Percentiles rank a stretch among this genome's conserved stretches.
These are phyloP conservation scores for Tremella yokohamensis DNA, from an alignment of 768 basidiomycete species.

Conservation along the genomic window DNA sequence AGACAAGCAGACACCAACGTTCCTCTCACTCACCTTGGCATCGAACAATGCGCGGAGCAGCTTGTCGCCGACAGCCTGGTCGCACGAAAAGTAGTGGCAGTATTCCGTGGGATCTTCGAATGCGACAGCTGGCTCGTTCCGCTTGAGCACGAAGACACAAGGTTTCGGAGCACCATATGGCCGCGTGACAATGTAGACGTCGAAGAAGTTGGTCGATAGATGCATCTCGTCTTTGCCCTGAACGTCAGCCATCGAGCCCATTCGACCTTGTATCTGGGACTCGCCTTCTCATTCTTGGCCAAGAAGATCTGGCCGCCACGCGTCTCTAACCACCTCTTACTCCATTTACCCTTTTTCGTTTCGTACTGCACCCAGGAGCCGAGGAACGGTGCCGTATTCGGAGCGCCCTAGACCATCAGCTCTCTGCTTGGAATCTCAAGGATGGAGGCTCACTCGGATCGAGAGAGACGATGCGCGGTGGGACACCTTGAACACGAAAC, in stretches of 20 bases:
- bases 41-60: conserved; percentile 42
- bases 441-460: conserved; percentile 30
- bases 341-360: conserved; percentile 90
- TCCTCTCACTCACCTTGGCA: conserved; percentile 34
- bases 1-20: neutral
- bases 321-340: conserved; percentile 81
- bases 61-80: conserved; percentile 49
- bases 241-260: conserved; percentile 18
- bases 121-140: conserved; percentile 57
- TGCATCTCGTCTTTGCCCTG: conserved; percentile 75
- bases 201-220: conserved; percentile 64
- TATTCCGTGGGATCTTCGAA: conserved; percentile 89
- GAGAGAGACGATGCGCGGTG: conserved; percentile 60
- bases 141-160: conserved; percentile 81
- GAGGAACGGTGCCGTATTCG: conserved; percentile 47
- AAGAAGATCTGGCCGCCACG: conserved; percentile 81
- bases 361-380: conserved; percentile 81
- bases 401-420: conserved; percentile 53
- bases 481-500: conserved; percentile 73
- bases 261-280: neutral
- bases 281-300: conserved; percentile 79
- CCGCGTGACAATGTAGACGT: conserved; percentile 76
- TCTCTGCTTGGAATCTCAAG: neutral
- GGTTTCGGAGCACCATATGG: conserved; percentile 74
- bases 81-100: conserved; percentile 76